Conservation (phyloP, 1,284 basidiomycete genomes). For the Trametes versicolor region DNA sequence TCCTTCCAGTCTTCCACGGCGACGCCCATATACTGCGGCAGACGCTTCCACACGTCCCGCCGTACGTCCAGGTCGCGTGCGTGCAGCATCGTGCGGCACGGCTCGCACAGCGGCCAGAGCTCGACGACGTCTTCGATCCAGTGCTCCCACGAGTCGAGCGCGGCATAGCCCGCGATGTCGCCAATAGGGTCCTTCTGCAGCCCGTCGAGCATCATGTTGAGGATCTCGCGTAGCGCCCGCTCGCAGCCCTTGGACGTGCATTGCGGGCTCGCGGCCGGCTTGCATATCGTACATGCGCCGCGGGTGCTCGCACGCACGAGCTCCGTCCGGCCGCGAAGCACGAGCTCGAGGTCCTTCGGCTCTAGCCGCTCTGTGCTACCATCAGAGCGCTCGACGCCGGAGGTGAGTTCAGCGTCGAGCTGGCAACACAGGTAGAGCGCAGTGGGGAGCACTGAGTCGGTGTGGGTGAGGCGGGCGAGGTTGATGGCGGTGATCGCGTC, state of each 20-base stretch:
- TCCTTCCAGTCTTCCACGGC: conserved; percentile 36
- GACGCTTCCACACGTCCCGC: conserved; percentile 31
- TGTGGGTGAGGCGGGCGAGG: conserved; percentile 35
- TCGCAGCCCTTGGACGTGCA: conserved; percentile 33
- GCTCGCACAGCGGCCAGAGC: conserved; percentile 36
- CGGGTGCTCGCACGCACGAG: conserved; percentile 37
- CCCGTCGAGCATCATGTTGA: conserved; percentile 35
- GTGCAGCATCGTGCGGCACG: conserved; percentile 35
- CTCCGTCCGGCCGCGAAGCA: conserved; percentile 33
- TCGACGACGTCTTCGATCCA: conserved; percentile 38
- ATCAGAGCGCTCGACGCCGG: conserved; percentile 31
- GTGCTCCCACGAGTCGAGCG: conserved; percentile 37
- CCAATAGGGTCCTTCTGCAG: conserved; percentile 37
- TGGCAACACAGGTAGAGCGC: conserved; percentile 39
- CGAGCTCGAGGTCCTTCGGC: conserved; percentile 34
- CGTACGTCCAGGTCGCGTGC: conserved; percentile 34
- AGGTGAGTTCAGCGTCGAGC: conserved; percentile 33
- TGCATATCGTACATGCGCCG: conserved; percentile 35
- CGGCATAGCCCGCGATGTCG: conserved; percentile 34
- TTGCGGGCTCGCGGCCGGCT: conserved; percentile 27
- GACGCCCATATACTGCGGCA: conserved; percentile 33
- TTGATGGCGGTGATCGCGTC: conserved; percentile 37
- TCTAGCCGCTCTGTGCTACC: conserved; percentile 32
- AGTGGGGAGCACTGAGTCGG: conserved; percentile 34
- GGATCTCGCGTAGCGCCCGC: conserved; percentile 34